Conservation (phyloP, 352 stramenopile species). For the Phytophthora meadii region DNA sequence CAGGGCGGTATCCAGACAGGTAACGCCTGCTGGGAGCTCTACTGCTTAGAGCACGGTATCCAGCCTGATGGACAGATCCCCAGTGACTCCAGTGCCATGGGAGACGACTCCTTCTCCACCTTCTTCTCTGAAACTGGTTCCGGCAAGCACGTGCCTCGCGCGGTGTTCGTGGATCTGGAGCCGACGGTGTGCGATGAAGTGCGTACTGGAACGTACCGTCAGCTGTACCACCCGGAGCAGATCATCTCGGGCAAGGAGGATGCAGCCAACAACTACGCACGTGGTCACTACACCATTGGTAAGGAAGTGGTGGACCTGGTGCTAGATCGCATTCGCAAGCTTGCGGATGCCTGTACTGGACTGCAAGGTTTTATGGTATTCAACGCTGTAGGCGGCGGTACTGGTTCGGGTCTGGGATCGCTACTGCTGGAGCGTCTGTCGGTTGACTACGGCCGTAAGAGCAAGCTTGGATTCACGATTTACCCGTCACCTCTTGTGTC, state of each 20-base stretch:
- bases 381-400: conserved; percentile 97
- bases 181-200: conserved; percentile 98
- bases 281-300: conserved; percentile 93
- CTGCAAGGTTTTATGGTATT: conserved; percentile 98
- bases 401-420: conserved; percentile 96
- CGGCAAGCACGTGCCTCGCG: conserved; percentile 62
- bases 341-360: conserved; percentile 96
- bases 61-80: conserved; percentile 91
- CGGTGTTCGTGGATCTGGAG: conserved; percentile 98
- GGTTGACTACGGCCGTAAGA: conserved; percentile 98
- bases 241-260: conserved; percentile 99
- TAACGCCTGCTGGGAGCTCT: conserved; percentile 95
- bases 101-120: conserved; percentile 69
- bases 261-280: conserved; percentile 92
- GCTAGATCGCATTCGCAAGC: conserved; percentile 96
- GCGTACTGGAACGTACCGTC: conserved; percentile 94
- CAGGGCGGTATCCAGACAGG: conserved; percentile 90
- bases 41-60: conserved; percentile 94
- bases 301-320: conserved; percentile 97
- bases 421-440: conserved; percentile 97
- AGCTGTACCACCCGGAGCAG: conserved; percentile 98
- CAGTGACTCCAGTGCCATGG: conserved; percentile 55
- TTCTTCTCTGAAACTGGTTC: conserved; percentile 92
- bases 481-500: conserved; percentile 97
- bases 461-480: conserved; percentile 97